Evolutionary conservation across 306 rosid genomes (phyloP), one percentile per base, ranked within the genome.

Genomic region (Castanea sativa): DNA sequence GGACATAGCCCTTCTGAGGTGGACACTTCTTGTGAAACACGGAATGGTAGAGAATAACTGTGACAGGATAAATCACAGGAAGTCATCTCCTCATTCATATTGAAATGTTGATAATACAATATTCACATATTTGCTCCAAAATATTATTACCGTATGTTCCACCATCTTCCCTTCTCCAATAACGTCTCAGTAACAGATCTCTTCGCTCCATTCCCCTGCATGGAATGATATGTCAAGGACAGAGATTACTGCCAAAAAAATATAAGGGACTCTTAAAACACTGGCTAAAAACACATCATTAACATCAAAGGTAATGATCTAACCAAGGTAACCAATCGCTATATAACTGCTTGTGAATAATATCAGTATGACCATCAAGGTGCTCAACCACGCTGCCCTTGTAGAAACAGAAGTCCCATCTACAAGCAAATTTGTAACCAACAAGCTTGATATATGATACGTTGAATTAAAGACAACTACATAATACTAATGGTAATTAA

Each of bases 101-200:
- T 18, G 72, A 67, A 18, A 23, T 16, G 72, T 67, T 67, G 52
- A 35, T 32, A 8, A 8, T 16, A 33, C 12, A 18, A 19, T 35
- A 35, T 18, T 67, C 12, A 67, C 25, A 32, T 33, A 67, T 67
- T 33, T 20, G 27, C 60, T 67, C 71, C 64, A 70, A 25, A 78
- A 69, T n/a, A 59, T 72, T 30, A 58, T 4, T 87, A 94, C 98
- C 97, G 70, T 94, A 94, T 88, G 98, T 91, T 68, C 98, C 98
- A 84, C 89, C 97, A 11, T 94, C 97, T 80, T 94, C 97, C 79
- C 98, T 89, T 84, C 98, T 94, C 98, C 98, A 94, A 53, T 94
- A 94, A 53, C 98, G 97, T 45, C 87, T 81, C 75, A 94, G 7
- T 63, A 94, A 74, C 35, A 94, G 82, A 92, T 94, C 98, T 85